Evolutionary conservation across 768 basidiomycete genomes (phyloP).

Genomic region (Tricholoma matsutake): DNA sequence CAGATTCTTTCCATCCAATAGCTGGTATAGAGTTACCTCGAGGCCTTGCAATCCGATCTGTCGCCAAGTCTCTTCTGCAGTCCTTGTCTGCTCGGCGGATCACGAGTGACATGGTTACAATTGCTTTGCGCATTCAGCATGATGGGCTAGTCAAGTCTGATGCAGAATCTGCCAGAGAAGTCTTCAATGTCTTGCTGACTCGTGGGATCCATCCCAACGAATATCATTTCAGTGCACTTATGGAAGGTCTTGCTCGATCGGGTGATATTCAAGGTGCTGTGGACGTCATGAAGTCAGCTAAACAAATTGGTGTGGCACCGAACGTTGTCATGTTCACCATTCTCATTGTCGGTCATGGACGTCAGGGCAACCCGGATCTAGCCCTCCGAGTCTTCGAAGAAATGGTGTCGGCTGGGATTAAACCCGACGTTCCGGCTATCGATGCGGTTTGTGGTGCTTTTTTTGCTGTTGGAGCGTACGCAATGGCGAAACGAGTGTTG

Average conservation of each 20-base stretch:
- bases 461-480: conserved; percentile 51
- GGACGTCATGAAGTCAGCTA: conserved; percentile 51
- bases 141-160: conserved; percentile 55
- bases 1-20: conserved; percentile 44
- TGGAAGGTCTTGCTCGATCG: conserved; percentile 63
- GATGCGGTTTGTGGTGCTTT: conserved; percentile 71
- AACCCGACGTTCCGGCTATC: conserved; percentile 68
- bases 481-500: conserved; percentile 50
- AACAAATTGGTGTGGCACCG: conserved; percentile 47
- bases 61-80: conserved; percentile 40
- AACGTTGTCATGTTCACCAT: conserved; percentile 75
- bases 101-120: conserved; percentile 53
- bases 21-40: conserved; percentile 40
- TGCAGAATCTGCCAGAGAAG: conserved; percentile 45
- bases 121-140: conserved; percentile 61
- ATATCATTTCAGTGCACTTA: conserved; percentile 71
- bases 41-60: conserved; percentile 26
- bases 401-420: conserved; percentile 60
- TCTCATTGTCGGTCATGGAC: conserved; percentile 68
- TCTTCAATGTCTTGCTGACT: conserved; percentile 57
- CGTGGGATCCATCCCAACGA: conserved; percentile 70
- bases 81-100: conserved; percentile 47
- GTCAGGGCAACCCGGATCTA: conserved; percentile 48
- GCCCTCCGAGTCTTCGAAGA: conserved; percentile 55
- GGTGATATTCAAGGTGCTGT: conserved; percentile 62